Conservation (phyloP, 2,329 filamentous ascomycete genomes). For the Pseudopyricularia javanii region DNA sequence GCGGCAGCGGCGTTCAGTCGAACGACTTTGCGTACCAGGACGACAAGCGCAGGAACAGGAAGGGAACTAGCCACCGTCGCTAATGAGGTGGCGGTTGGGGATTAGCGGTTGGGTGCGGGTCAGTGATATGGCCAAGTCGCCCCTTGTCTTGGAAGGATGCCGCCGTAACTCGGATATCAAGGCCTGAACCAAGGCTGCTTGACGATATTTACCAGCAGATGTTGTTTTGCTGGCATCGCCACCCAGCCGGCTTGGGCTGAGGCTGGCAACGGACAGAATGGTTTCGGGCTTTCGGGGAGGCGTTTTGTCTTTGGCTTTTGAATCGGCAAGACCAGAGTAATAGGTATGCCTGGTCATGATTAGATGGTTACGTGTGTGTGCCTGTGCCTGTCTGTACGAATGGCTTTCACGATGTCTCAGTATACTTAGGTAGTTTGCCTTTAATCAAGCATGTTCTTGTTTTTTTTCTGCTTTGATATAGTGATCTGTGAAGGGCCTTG, state of each 20-base stretch:
- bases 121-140: background rate
- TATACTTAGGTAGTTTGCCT: background rate
- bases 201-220: background rate
- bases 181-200: background rate
- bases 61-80: conserved; percentile 12
- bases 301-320: background rate
- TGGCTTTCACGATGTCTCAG: background rate
- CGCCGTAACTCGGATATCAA: too few relatives aligned
- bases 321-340: too few relatives aligned
- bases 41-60: conserved; percentile 28
- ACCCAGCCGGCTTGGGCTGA: background rate
- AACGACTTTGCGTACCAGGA: conserved; percentile 25
- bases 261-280: background rate
- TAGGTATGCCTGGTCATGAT: background rate
- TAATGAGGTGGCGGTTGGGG: background rate
- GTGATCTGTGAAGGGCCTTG: background rate
- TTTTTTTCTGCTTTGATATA: too few relatives aligned
- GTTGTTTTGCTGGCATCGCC: background rate
- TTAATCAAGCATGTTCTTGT: background rate
- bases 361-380: background rate
- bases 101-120: background rate
- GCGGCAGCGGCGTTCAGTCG: conserved; percentile 16
- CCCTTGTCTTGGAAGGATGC: too few relatives aligned
- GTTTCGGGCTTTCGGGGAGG: background rate
- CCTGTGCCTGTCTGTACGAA: background rate